Conservation (phyloP, 2,329 filamentous ascomycete species). For the Exserohilum turcica region DNA sequence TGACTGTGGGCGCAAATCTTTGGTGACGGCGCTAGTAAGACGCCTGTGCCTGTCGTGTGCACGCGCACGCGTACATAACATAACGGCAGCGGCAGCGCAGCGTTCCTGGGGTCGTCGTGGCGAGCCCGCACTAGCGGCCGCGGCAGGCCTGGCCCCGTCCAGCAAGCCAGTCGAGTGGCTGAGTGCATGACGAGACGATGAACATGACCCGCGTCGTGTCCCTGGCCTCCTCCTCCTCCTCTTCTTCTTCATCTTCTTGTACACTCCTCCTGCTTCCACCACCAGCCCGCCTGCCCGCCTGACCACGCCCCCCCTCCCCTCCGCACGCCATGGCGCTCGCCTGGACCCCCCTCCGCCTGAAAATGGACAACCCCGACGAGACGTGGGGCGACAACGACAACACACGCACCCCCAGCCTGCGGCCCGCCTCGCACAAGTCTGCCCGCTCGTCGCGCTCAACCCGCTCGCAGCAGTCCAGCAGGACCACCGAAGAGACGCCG, state of each 20-base stretch:
- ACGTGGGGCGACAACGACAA: slow-evolving; percentile 35
- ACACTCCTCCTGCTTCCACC: no score
- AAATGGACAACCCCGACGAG: slow-evolving; percentile 35
- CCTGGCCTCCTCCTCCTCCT: background rate
- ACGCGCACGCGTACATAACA: no score
- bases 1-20: slow-evolving; percentile 19
- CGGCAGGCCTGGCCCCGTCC: slow-evolving; percentile 2
- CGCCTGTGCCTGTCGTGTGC: no score
- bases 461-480: slow-evolving; percentile 38
- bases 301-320: slow-evolving; percentile 1
- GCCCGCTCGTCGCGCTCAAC: slow-evolving; percentile 40
- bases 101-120: slow-evolving; percentile 9
- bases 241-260: no score
- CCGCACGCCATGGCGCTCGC: slow-evolving; percentile 11
- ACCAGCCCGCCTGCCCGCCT: no score
- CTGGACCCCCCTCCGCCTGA: slow-evolving; percentile 14
- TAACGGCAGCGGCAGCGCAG: no score
- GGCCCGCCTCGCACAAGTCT: slow-evolving; percentile 44
- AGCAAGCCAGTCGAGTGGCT: slow-evolving; percentile 13
- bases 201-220: background rate
- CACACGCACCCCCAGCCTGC: slow-evolving; percentile 36
- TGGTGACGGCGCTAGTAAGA: slow-evolving; percentile 24
- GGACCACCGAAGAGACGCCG: slow-evolving; percentile 49
- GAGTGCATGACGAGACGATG: slow-evolving; percentile 24
- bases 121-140: slow-evolving; percentile 16